Evolutionary conservation across 192 early-diverging fungal species (phyloP), one percentile per base, ranked within the genome.

Genomic region (Tieghemiomyces parasiticus): DNA sequence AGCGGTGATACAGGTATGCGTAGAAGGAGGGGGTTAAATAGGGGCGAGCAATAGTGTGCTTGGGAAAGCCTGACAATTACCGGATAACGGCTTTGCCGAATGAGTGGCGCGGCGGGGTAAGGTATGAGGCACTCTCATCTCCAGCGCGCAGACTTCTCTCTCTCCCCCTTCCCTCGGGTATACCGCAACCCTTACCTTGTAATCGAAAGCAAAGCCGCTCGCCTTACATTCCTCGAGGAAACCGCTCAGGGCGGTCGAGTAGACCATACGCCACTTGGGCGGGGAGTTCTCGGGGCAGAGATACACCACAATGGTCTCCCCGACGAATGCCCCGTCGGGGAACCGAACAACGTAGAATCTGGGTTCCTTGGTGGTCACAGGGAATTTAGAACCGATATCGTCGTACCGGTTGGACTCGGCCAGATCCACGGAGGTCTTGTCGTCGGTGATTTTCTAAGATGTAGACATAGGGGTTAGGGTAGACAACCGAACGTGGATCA

Each of bases 201-300:
- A 60, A 29, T 26, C 71, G 19, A 75, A 64, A 22, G 51, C 53
- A 46, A 65, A 75, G 0, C 67, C 74, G 13, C 68, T 63, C 51
- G 55, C 59, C 59, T 72, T 67, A 53, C 67, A 71, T 60, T 75
- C 67, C 22, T 60, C 63, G 3, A 76, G 52, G 8, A 71, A 65
- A 14, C 71, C 29, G 9, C 64, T 55, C 20, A 58, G 53, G 24
- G 74, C 66, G 0, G 74, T 72, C 35, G 74, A 76, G 46, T 76
- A 76, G 16, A 68, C 69, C 74, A 76, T 76, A 53, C 74, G 74
- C 48, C 72, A 62, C 13, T 71, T 71, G 31, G 74, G 71, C 16
- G 66, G 63, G 16, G 71, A 72, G 2, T 55, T 34, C 25, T 72
- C 70, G 22, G 74, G 74, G 47, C 74, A 76, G 42, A 59, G 68